Base-by-base conservation (phyloP, 148 eudicot species). In the Chenopodium formosanum region DNA sequence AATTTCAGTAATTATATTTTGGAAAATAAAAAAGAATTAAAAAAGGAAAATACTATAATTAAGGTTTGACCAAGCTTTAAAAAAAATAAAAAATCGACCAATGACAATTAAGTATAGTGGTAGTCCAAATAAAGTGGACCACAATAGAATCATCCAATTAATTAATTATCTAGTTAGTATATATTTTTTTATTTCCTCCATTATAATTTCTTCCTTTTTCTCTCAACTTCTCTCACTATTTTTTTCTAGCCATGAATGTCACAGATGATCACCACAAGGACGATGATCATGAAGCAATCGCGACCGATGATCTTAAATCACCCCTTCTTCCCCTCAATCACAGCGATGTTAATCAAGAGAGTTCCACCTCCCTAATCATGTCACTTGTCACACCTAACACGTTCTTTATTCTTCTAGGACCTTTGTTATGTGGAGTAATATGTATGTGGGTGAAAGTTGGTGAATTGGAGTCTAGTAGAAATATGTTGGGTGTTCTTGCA, bases 401-500 rank as follows among this genome's bases (percentile, higher is more conserved):
- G 31, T 85, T 84, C 64, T 95, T 80, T 83, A 82, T 93, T 4
- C 70, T 95, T 0, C 81, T 93, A 47, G 98, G 98, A 0, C 98
- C 98, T 0, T 66, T 93, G 22, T 70, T 92, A 25, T 90, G 97
- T 81, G 58, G 82, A 79, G 60, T 89, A 0, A 77, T 93, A 16
- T 89, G 91, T 76, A 79, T 89, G 6, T 87, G 64, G 27, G 91
- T 93, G 2, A 85, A 87, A n/a, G 44, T 93, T 0, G 91, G 84
- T 29, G 91, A 86, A 4, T 44, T 74, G 22, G 79, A 10, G 3
- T 73, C 90, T 19, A 86, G 92, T 84, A 86, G 88, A 20, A 88
- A 91, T 76, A 95, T 95, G 99, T 68, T 93, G 70, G 97, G 84
- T 1, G 87, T 90, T 70, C 83, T 93, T 19, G 86, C 87, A 2